Evolutionary conservation across 2,329 filamentous ascomycete species (phyloP), one percentile per base, ranked within the genome.

Genomic region (Cercospora zeina): DNA sequence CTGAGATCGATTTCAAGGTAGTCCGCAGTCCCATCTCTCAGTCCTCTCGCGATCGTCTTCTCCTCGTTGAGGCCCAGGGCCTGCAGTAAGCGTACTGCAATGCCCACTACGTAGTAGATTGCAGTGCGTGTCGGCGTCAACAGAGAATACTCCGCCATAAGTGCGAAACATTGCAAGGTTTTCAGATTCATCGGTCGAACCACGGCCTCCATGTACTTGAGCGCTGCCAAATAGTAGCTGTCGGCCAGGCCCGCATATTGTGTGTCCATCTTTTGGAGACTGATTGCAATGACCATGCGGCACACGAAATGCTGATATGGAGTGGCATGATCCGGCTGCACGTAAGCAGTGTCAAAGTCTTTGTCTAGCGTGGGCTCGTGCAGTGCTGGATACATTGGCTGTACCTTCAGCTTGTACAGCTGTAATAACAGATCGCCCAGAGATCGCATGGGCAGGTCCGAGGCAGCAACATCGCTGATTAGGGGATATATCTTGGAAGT

Each of bases 221-320:
- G 87, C 4, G 93, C 93, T 24, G 93, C 90, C 21, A 97, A 83
- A 72, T 97, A 97, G 77, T 96, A 97, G 73, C 91, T 93, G 76
- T 97, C 93, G 31, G 95, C 93, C 30, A 97, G 80, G 24, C 93
- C 93, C n/a, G 93, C 92, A 75, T 95, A 97, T 67, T 90, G 87
- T 0, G 88, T 85, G 73, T 93, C 91, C 71, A 97, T 83, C 76
- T 96, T 96, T 76, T 97, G 93, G 76, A 97, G 85, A 74, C 91
- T 93, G 71, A 97, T 96, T 31, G 95, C 93, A 72, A 97, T 87
- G 58, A 97, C 91, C 86, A 97, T 93, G 62, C 91, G 88, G 55
- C 96, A 80, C 49, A 93, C 85, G 71, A 97, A 97, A 70, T 95
- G 92, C 72, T 93, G 88, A 74, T 93, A 93, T 0, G 91, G 83